These are phyloP conservation scores for Carpinus fangiana DNA, from an alignment of 306 rosid genomes.

Conservation along the genomic window DNA sequence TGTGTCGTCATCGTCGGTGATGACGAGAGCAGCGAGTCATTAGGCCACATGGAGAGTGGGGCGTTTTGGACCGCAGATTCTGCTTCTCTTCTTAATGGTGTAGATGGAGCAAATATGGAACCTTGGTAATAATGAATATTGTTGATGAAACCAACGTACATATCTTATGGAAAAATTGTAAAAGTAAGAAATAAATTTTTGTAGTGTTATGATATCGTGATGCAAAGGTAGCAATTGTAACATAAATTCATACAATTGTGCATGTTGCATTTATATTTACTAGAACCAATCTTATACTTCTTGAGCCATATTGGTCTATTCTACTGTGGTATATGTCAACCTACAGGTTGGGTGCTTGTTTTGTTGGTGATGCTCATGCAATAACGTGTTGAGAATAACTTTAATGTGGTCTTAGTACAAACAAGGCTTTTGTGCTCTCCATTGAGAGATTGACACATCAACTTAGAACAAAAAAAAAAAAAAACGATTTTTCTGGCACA, in stretches of 20 bases:
- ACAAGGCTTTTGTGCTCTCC: too few relatives aligned
- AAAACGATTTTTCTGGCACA: too few relatives aligned
- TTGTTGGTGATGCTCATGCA: not conserved
- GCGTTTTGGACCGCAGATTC: conserved; percentile 59
- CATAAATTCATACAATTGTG: not conserved
- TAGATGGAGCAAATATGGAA: conserved; percentile 40
- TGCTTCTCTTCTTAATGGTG: conserved; percentile 32
- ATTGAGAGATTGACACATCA: too few relatives aligned
- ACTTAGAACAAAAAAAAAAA: too few relatives aligned
- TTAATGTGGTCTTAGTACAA: too few relatives aligned
- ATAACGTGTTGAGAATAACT: too few relatives aligned
- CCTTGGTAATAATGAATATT: conserved; percentile 65
- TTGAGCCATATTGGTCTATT: not conserved
- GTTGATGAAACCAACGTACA: not conserved
- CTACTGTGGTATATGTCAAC: not conserved
- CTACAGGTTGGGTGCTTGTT: not conserved
- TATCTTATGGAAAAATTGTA: not conserved
- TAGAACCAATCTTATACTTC: not conserved
- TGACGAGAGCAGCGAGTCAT: conserved; percentile 25
- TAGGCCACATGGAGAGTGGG: conserved; percentile 29
- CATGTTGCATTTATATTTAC: not conserved
- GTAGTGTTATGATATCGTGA: not conserved
- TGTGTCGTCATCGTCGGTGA: conserved; percentile 21
- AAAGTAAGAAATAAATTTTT: not conserved
- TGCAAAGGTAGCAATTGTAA: not conserved